Base-by-base conservation (phyloP, 2,329 filamentous ascomycete genomes). In the Penicillium sp. region DNA sequence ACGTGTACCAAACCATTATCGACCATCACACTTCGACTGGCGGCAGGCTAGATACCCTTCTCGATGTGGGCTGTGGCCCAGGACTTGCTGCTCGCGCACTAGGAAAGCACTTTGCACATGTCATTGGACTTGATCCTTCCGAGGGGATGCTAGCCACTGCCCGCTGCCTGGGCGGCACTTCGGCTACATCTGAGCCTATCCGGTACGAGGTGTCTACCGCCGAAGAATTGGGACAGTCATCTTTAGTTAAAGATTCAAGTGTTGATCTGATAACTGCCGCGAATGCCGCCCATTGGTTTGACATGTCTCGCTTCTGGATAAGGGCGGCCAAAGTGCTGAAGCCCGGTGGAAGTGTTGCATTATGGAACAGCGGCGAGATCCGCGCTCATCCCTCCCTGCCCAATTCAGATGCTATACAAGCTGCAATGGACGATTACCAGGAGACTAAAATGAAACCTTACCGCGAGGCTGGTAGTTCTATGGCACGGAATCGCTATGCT, bases 1-100 rank as follows among this genome's bases (percentile, higher is more conserved):
- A 61, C 3, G 64, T 84, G 16, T 83, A 81, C 66, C 58, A 78
- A 8, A 62, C 63, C 35, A 70, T 85, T 55, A 52, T 80, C 2
- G 62, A 74, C 20, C 71, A 78, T 51, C 82, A 85, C 60, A 66
- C 61, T 1, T 68, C 74, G 1, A 77, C 73, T 0, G 77, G 77
- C 18, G 80, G 80, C n/a, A 59, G 72, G 28, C 62, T 78, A 14
- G 64, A 70, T 20, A 72, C 68, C 1, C 58, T 83, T 0, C 62
- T 84, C 18, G 83, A 86, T 59, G 67, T 85, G 8, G 82, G 83
- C 26, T 83, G 81, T 62, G 82, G 83, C 0, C 82, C 82, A 0
- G 83, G 83, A 4, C 77, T 66, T 14, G 79, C 77, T 0, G 72
- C 73, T 1, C 75, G 77, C 3, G 69, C 67, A 5, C 71, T 84